Conservation (phyloP, 805 yeast species). For the Wickerhamiella kurtzmanii region DNA sequence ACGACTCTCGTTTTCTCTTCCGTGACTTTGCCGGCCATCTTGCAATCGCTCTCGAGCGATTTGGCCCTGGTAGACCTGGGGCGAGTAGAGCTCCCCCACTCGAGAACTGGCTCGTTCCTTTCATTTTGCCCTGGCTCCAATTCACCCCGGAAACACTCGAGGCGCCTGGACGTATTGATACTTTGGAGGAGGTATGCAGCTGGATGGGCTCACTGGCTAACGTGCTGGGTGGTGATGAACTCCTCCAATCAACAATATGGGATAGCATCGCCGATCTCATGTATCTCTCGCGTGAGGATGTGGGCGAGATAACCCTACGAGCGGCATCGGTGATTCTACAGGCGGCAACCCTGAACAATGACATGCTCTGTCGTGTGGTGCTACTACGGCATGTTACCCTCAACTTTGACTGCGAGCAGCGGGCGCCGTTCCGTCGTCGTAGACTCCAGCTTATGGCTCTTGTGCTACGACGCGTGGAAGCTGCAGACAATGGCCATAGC, state of each 20-base stretch:
- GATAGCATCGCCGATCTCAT: slow-evolving; percentile 15
- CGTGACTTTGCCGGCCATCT: slow-evolving; percentile 17
- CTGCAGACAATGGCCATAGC: not conserved
- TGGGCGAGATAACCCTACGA: slow-evolving; percentile 10
- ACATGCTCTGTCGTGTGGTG: slow-evolving; percentile 13
- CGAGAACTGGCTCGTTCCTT: slow-evolving; percentile 10
- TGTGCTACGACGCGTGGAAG: slow-evolving; percentile 11
- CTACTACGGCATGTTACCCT: slow-evolving; percentile 9
- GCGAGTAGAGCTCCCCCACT: slow-evolving; percentile 8
- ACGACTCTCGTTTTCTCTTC: slow-evolving; percentile 11
- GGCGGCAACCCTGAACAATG: slow-evolving; percentile 8
- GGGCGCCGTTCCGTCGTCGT: slow-evolving; percentile 8
- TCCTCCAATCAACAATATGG: slow-evolving; percentile 16
- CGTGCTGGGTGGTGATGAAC: slow-evolving; percentile 1
- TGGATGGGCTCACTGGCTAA: slow-evolving; percentile 10
- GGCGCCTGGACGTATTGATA: not conserved
- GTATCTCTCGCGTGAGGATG: slow-evolving; percentile 2
- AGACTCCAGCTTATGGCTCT: slow-evolving; percentile 11
- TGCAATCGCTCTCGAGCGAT: slow-evolving; percentile 10
- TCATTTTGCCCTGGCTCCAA: slow-evolving; percentile 12
- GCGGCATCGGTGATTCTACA: slow-evolving; percentile 10
- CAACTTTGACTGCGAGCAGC: slow-evolving; percentile 5
- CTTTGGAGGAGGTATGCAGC: slow-evolving; percentile 11
- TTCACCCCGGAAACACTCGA: slow-evolving; percentile 2
- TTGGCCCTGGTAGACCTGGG: slow-evolving; percentile 11